Evolutionary conservation across 2,329 filamentous ascomycete genomes (phyloP).

Genomic region (Neocucurbitaria cava): DNA sequence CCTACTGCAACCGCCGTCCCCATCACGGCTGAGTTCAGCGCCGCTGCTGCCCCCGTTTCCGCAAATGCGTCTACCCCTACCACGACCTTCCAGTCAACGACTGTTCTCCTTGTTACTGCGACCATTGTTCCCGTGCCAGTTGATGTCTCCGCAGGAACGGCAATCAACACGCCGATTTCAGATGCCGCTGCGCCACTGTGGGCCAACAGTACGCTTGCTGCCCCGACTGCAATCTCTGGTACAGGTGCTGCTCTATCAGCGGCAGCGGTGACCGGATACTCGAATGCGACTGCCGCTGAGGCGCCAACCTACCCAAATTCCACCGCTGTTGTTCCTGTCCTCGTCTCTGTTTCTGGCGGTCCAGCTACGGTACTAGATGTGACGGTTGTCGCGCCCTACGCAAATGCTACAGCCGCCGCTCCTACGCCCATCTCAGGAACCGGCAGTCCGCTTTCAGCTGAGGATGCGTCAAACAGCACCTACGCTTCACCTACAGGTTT

Average conservation of each 20-base stretch:
- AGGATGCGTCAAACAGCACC: constrained; percentile 6
- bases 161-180: background rate
- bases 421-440: background rate
- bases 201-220: background rate
- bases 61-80: background rate
- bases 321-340: background rate
- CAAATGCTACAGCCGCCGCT: background rate
- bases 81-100: background rate
- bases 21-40: constrained; percentile 10
- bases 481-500: background rate
- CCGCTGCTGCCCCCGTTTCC: background rate
- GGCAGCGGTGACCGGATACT: background rate
- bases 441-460: background rate
- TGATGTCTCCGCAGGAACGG: constrained; percentile 4
- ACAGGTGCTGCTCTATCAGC: background rate
- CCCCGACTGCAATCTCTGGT: background rate
- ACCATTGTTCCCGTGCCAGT: constrained; percentile 3
- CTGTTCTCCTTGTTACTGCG: background rate
- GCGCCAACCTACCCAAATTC: background rate
- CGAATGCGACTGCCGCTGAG: background rate
- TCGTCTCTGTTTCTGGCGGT: background rate
- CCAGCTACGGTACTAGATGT: background rate
- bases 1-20: constrained; percentile 4
- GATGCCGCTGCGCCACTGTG: background rate
- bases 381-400: background rate